Percentiles rank a stretch among this genome's conserved stretches.
Evolutionary conservation across 1,284 basidiomycete genomes (phyloP).

Genomic region (Microbotryum saponariae): DNA sequence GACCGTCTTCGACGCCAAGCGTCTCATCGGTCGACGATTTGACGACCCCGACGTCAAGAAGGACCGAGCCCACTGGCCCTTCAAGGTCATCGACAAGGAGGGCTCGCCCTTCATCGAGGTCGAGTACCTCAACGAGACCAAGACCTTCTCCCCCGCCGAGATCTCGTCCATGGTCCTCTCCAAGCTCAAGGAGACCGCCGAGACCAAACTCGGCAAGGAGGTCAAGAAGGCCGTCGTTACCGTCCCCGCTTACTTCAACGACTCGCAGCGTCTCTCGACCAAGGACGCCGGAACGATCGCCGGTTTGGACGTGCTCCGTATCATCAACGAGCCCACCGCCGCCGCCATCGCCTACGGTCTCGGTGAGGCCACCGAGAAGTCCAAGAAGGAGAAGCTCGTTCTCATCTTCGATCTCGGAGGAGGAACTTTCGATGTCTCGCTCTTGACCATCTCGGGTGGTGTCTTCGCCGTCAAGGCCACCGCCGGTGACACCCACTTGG

Average conservation of each 20-base stretch:
- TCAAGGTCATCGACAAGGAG: constrained; percentile 53
- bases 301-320: constrained; percentile 59
- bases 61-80: constrained; percentile 66
- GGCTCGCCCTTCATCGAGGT: constrained; percentile 52
- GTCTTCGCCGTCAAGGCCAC: constrained; percentile 61
- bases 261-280: constrained; percentile 59
- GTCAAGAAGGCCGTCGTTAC: constrained; percentile 61
- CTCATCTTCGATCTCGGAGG: constrained; percentile 99
- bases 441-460: constrained; percentile 56
- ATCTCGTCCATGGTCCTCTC: constrained; percentile 97
- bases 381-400: constrained; percentile 91
- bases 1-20: constrained; percentile 92
- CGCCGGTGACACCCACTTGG: constrained; percentile 50
- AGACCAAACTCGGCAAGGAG: constrained; percentile 55
- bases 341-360: constrained; percentile 52
- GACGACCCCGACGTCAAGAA: constrained; percentile 60
- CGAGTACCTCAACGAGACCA: constrained; percentile 53
- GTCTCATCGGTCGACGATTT: constrained; percentile 91
- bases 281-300: constrained; percentile 57
- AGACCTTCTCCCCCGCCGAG: constrained; percentile 56
- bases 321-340: constrained; percentile 57
- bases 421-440: constrained; percentile 65
- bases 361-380: constrained; percentile 54
- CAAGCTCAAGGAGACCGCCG: constrained; percentile 89
- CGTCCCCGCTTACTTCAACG: constrained; percentile 65